Evolutionary conservation across 192 early-diverging fungal genomes (phyloP), one percentile per base, ranked within the genome.

Genomic region (Neocallimastix lanati): DNA sequence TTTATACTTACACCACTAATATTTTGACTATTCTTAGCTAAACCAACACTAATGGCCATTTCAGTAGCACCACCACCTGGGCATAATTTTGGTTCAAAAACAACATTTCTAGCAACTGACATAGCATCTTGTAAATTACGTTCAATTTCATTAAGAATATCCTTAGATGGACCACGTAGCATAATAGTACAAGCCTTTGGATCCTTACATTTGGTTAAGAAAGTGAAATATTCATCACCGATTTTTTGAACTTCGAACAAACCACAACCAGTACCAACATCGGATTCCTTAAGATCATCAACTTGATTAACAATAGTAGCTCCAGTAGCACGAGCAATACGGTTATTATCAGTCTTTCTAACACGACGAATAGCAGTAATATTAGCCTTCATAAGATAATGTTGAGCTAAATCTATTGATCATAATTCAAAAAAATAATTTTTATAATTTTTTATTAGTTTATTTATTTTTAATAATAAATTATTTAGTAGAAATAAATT

Each of bases 121-220:
- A 99, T 99, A 83, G 96, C 96, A 83, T 99, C 98, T 85, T 96
- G 95, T 84, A 99, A 86, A 88, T 99, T 99, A 79, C 98, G 93
- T 84, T 99, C 98, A 82, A 99, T 88, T 84, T 99, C 98, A 84
- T 96, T 94, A 29, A 99, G 88, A 78, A 97, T 94, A 84, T 99
- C 98, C 88, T 98, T 99, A 83, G 92, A 92, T 35, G 98, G 96
- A 40, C 98, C 98, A 79, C 98, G 95, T 79, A 99, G 87, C 27
- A 99, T 82, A 83, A 99, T 96, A 28, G 96, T 96, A 88, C 98
- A 99, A 25, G 77, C 96, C 88, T 99, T 99, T 84, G 98, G 96
- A 84, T 96, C 91, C 83, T 93, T 87, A 88, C 96, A 98, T 84
- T 95, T 85, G 29, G 93, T 95, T 79, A 99, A 87, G 85, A 95